Percentiles rank a stretch among this genome's conserved stretches.
These are phyloP conservation scores for Aegilops bicornis DNA, from an alignment of 176 grass and related monocot species.

Conservation along the genomic window DNA sequence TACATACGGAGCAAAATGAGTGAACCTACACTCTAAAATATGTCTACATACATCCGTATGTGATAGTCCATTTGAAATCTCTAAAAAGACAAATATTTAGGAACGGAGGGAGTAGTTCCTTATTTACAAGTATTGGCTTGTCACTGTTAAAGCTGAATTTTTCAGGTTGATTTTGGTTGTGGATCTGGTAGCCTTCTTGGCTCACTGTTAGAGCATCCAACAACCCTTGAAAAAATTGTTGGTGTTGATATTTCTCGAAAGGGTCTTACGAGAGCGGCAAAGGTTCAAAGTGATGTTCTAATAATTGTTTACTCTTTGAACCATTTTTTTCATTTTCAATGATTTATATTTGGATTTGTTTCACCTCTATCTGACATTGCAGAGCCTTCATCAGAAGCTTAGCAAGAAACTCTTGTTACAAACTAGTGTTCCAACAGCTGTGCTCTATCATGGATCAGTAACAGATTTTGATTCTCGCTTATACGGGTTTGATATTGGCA, in stretches of 20 bases:
- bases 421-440: conserved; percentile 46
- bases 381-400: conserved; percentile 81
- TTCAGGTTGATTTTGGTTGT: conserved; percentile 95
- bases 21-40: no score
- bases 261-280: conserved; percentile 77
- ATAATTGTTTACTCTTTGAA: conserved; percentile 10
- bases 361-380: conserved; percentile 22
- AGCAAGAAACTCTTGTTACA: conserved; percentile 48
- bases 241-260: conserved; percentile 88
- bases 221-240: conserved; percentile 72
- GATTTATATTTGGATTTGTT: not conserved
- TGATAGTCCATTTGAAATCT: no score
- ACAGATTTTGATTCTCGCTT: conserved; percentile 73
- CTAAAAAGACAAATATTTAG: no score
- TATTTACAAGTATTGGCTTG: conserved; percentile 16
- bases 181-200: conserved; percentile 95
- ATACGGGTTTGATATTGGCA: conserved; percentile 80
- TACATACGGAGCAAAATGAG: no score
- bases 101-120: not conserved
- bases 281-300: conserved; percentile 42
- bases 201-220: conserved; percentile 83
- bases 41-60: no score
- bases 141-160: conserved; percentile 23
- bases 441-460: conserved; percentile 89
- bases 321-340: conserved; percentile 10